Conservation (phyloP, 371 early-diverging fungal genomes). For the Rhizopus sp. region DNA sequence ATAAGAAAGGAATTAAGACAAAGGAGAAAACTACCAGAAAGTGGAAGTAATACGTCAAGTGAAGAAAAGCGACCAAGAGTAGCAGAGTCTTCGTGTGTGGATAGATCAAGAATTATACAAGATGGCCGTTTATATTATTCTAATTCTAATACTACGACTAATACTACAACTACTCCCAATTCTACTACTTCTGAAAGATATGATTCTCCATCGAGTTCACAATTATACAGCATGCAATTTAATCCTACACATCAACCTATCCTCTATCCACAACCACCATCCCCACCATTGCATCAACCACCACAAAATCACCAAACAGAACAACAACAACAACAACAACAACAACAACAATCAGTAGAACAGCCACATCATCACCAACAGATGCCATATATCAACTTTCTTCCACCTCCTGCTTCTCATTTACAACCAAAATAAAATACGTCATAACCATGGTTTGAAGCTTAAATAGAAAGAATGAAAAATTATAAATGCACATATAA, state of each 20-base stretch:
- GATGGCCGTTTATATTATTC: neutral
- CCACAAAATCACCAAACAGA: neutral
- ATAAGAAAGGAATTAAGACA: constrained; percentile 74
- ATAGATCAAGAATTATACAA: neutral
- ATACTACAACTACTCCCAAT: neutral
- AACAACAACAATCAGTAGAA: neutral
- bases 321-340: too few species aligned
- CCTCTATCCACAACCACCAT: constrained; percentile 1
- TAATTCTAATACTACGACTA: neutral
- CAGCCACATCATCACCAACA: neutral
- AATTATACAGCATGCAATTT: neutral
- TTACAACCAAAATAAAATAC: neutral
- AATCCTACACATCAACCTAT: neutral
- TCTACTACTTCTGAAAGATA: neutral
- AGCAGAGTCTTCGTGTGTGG: neutral
- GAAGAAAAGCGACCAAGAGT: constrained; percentile 4
- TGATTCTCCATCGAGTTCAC: neutral
- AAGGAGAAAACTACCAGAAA: constrained; percentile 28
- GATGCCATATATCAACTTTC: neutral
- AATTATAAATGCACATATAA: too few species aligned
- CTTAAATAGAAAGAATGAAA: too few species aligned
- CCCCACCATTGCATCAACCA: neutral
- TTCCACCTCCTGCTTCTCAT: constrained; percentile 1
- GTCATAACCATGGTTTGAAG: too few species aligned
- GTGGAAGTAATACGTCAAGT: constrained; percentile 6